Evolutionary conservation across 2,329 filamentous ascomycete genomes (phyloP).

Genomic region (Clarireedia monteithiana): DNA sequence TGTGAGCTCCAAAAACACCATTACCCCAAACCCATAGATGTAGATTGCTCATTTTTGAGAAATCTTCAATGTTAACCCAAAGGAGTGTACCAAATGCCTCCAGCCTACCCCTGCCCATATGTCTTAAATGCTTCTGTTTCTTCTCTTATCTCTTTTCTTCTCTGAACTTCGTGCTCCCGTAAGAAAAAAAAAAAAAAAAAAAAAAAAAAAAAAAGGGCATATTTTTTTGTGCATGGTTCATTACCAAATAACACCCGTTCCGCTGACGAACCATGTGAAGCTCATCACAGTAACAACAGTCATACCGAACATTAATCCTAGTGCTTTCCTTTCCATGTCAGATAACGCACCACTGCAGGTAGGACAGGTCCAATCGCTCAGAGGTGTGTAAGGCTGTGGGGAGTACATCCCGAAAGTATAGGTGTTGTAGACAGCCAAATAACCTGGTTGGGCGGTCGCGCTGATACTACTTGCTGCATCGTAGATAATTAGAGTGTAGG

Average conservation of each 20-base stretch:
- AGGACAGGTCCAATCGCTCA: slow-evolving; percentile 46
- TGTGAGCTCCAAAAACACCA: slow-evolving; percentile 14
- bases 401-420: slow-evolving; percentile 54
- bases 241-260: slow-evolving; percentile 31
- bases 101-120: neutral
- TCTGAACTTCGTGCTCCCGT: neutral
- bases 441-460: slow-evolving; percentile 46
- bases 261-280: slow-evolving; percentile 58
- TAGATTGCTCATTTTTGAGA: slow-evolving; percentile 4
- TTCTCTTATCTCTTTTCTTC: neutral
- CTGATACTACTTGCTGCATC: slow-evolving; percentile 46
- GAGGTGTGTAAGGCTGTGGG: slow-evolving; percentile 41
- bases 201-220: no score
- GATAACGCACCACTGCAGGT: slow-evolving; percentile 48
- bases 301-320: slow-evolving; percentile 47
- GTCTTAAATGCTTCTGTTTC: neutral
- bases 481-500: slow-evolving; percentile 56
- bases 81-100: neutral
- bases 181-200: no score
- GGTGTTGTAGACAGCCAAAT: slow-evolving; percentile 40
- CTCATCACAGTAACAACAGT: slow-evolving; percentile 47
- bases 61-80: neutral
- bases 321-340: slow-evolving; percentile 38
- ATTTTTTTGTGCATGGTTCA: neutral
- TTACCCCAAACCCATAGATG: slow-evolving; percentile 4